Percentiles rank a stretch among this genome's conserved stretches.
phyloP scores from a whole-genome alignment of 495 filamentous ascomycete genomes.

The Neohortaea acidophila region DNA sequence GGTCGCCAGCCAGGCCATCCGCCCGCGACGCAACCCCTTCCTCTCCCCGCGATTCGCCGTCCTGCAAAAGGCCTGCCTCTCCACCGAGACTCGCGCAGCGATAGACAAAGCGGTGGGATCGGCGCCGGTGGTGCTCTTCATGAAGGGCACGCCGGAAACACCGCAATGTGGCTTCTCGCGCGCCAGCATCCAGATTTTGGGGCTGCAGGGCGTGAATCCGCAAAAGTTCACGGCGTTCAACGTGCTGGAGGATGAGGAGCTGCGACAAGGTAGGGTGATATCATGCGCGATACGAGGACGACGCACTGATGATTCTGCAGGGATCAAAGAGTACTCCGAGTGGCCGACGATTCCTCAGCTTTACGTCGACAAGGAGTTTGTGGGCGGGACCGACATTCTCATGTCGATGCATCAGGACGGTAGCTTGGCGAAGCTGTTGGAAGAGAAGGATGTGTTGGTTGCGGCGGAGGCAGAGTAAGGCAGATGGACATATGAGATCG shows the following conservation, averaged over 20 bases:
- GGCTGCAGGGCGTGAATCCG: constrained; percentile 91
- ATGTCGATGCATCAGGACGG: constrained; percentile 97
- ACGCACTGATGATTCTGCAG: constrained; percentile 30
- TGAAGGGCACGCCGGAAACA: constrained; percentile 94
- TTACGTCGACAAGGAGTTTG: constrained; percentile 87
- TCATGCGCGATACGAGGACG: not conserved
- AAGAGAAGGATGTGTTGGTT: constrained; percentile 73
- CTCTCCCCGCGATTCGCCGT: constrained; percentile 22
- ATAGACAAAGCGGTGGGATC: constrained; percentile 78
- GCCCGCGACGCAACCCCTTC: constrained; percentile 15
- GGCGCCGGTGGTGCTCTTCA: constrained; percentile 88
- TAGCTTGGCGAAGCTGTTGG: constrained; percentile 76
- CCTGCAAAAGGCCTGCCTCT: constrained; percentile 47
- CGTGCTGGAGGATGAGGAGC: constrained; percentile 76
- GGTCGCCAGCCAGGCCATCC: constrained; percentile 16
- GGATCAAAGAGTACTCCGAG: constrained; percentile 96
- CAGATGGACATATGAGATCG: constrained; percentile 1
- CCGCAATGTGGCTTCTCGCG: constrained; percentile 98
- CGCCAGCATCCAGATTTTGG: constrained; percentile 86
- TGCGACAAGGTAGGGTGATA: constrained; percentile 60
- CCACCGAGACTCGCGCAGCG: constrained; percentile 54
- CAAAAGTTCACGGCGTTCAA: constrained; percentile 93
- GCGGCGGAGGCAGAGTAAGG: constrained; percentile 12
- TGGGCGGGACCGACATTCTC: constrained; percentile 93
- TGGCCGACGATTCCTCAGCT: constrained; percentile 98